Evolutionary conservation across 2,329 filamentous ascomycete genomes (phyloP), one percentile per base, ranked within the genome.

Genomic region (Colletotrichum sp.): DNA sequence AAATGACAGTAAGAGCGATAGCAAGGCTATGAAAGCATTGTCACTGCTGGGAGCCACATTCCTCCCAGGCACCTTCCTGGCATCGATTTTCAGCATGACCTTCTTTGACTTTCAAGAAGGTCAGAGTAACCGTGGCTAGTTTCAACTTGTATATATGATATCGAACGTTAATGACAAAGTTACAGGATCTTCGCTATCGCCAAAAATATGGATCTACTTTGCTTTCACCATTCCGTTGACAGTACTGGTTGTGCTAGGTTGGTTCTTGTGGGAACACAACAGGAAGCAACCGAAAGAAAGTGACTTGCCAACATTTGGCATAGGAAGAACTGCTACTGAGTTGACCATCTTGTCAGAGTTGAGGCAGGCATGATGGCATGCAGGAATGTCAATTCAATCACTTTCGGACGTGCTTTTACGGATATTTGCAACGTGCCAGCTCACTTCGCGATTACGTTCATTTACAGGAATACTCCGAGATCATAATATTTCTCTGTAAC

Each of bases 81-180:
- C 39, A n/a, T 43, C 39, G 4, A 43, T n/a, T n/a, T 43, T 43
- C 0, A 43, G 39, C 16, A 43, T 43, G 18, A 43, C 39, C 18
- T 43, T 43, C 39, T 43, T 43, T n/a, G 39, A 43, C 39, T 43
- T 43, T 43, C 39, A 43, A n/a, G 16, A n/a, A 43, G 39, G 39
- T 43, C 6, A 43, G 39, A 43, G 36, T 0, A 18, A 39, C 16
- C 36, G 1, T 18, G 36, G 16, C 36, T 9, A 1, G 16, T 18
- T 43, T 5, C 16, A 9, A 43, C 8, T 18, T 18, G 8, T 18
- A 18, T 0, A 3, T 3, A 9, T 39, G 36, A 18, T 9, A 43
- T 43, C 0, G 0, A 18, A 43, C 0, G 1, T 18, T 18, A 0
- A 43, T 43, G 36, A 0, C 8, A 9, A 43, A 18, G 3, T 43